Base-by-base conservation (phyloP, 495 filamentous ascomycete genomes). In the Delitschia confertaspora region DNA sequence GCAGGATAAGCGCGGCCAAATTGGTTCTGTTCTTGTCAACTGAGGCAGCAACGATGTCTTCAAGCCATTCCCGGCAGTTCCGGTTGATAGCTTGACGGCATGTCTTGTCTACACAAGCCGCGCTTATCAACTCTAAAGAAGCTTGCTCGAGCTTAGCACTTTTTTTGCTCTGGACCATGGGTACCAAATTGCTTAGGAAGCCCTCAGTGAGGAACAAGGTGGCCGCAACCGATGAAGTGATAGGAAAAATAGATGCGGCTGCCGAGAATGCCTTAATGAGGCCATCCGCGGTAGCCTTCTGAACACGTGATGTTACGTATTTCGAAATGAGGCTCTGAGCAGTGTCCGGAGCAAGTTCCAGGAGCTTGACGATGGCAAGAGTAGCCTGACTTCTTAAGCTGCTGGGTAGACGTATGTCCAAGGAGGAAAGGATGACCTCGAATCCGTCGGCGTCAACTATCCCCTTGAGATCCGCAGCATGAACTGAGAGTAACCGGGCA, bases 111-210 rank as follows among this genome's bases (percentile, higher is more conserved):
- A 93, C 81, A 63, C 87, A 93, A 13, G 89, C 93, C 8, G 84
- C 85, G 63, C 83, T 91, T 29, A 96, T 67, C 69, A 96, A 78
- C 47, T 96, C 84, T 40, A 96, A 64, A 19, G 84, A 75, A 3
- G 86, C 79, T 27, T 78, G 73, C 63, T 94, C 87, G 29, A 95
- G 79, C 40, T 46, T 58, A 6, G 40, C 36, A 27, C 50, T 60
- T 35, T 61, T 60, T 33, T 55, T 58, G 21, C 77, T 75, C 38
- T 80, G 71, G 60, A 87, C 78, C 34, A 88, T 61, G 6, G 82
- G 76, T 14, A 74, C 75, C 17, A 94, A 68, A 25, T 71, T 73
- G 22, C 69, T 60, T 36, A 91, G 69, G 55, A 96, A 95, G 2
- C 81, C 83, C 32, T 89, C 83, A 13, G 76, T 86, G 38, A 95